These are phyloP conservation scores for Lagenaria siceraria DNA, from an alignment of 306 rosid genomes.

Conservation along the genomic window DNA sequence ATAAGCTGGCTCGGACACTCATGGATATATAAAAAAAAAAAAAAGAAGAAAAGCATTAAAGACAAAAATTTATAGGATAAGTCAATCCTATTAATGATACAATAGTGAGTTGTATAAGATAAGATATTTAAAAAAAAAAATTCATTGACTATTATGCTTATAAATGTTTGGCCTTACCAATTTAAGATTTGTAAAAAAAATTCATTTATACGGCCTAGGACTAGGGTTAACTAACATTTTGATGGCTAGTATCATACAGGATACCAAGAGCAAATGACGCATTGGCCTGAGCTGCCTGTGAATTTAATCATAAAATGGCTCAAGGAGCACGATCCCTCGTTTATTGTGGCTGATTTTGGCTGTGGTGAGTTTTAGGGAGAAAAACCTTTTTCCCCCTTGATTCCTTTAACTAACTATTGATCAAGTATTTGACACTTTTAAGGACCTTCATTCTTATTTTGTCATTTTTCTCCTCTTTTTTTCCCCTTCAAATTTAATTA, in stretches of 20 bases:
- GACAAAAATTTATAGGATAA: not conserved
- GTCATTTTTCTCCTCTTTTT: not conserved
- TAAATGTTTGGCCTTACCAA: not conserved
- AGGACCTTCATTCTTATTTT: not conserved
- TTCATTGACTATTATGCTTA: no score
- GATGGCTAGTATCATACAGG: slow-evolving; percentile 85
- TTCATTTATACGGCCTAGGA: not conserved
- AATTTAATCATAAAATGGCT: slow-evolving; percentile 72
- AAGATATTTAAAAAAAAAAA: no score
- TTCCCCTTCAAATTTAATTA: slow-evolving; percentile 11
- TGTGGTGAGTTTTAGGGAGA: slow-evolving; percentile 50
- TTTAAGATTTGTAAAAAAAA: not conserved
- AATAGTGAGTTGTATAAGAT: not conserved
- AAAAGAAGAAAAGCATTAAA: no score
- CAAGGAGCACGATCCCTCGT: slow-evolving; percentile 51
- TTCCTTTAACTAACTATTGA: not conserved
- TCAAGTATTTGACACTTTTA: not conserved
- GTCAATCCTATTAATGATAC: not conserved
- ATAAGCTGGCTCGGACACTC: no score
- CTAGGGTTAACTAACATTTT: slow-evolving; percentile 15
- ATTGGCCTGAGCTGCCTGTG: slow-evolving; percentile 89
- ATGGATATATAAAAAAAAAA: no score
- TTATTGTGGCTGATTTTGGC: slow-evolving; percentile 90
- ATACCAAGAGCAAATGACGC: slow-evolving; percentile 80
- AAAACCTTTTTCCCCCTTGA: not conserved